Evolutionary conservation across 345 rosid genomes (phyloP), one percentile per base, ranked within the genome.

Genomic region (Toxicodendron radicans): DNA sequence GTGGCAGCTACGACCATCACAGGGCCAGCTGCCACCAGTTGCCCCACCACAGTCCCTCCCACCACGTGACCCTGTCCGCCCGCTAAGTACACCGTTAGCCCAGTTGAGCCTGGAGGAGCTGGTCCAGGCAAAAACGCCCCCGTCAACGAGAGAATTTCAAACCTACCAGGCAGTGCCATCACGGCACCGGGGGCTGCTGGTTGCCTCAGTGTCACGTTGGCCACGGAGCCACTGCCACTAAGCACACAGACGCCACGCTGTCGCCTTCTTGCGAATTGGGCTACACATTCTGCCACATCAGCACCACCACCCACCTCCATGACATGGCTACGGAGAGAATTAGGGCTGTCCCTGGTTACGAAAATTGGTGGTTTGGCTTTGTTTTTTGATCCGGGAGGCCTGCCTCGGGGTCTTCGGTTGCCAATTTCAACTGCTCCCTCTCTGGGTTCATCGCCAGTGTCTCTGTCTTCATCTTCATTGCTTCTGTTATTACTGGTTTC

Each of bases 121-220:
- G 97, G 97, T 18, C 97, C 97, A 0, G 97, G 97, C 35, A 92
- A 79, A 66, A 92, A 92, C 17, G 97, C 86, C 20, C 97, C 97
- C 1, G 92, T 90, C 67, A 92, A 81, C 0, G 95, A 92, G 75
- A 92, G 72, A 75, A 91, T 90, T 73, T 90, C 97, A 12, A 91
- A 91, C 82, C 97, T 83, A 3, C 97, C 97, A 24, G 87, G 95
- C 23, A 92, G 92, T 0, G 90, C 89, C 38, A 92, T 90, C 0
- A 88, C 87, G 0, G 95, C 88, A 10, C 91, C 91, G 0, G 97
- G 90, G 2, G 97, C 89, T 45, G 93, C 85, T 0, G 95, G 91
- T 66, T 92, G 97, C 20, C 97, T 87, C 58, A 92, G 86, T 30
- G 95, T 88, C 61, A 92, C 95, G 87, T 92, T 92, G 13, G 94